phyloP scores from a whole-genome alignment of 805 yeast genomes.

The Candida bentonensis region DNA sequence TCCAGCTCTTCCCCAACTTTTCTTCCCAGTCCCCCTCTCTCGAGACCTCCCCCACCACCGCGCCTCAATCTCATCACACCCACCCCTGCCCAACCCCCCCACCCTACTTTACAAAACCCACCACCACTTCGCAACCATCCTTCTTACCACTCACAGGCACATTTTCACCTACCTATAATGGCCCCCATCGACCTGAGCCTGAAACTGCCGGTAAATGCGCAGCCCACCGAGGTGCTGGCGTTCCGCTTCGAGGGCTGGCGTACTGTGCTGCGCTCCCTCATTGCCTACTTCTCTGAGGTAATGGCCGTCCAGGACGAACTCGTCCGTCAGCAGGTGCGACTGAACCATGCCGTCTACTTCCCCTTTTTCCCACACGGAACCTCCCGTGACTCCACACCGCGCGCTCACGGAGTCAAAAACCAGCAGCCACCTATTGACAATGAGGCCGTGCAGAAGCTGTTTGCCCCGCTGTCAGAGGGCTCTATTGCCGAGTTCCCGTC shows the following conservation, averaged over 20 bases:
- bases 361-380: slow-evolving; percentile 29
- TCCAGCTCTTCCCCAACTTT: no score
- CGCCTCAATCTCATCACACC: no score
- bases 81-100: no score
- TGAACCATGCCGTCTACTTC: slow-evolving; percentile 61
- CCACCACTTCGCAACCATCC: no score
- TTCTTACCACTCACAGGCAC: neutral
- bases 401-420: neutral
- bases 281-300: slow-evolving; percentile 63
- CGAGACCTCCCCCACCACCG: no score
- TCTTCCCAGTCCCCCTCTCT: no score
- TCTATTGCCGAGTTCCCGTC: slow-evolving; percentile 77
- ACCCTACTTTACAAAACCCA: no score
- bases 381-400: slow-evolving; percentile 14
- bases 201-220: slow-evolving; percentile 37
- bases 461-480: slow-evolving; percentile 64
- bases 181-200: slow-evolving; percentile 4
- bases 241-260: slow-evolving; percentile 81
- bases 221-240: slow-evolving; percentile 82
- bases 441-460: slow-evolving; percentile 29
- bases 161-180: neutral
- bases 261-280: slow-evolving; percentile 55
- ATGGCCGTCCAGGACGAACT: slow-evolving; percentile 82
- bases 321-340: slow-evolving; percentile 64
- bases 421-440: slow-evolving; percentile 11